These are phyloP conservation scores for Ganoderma leucocontextum DNA, from an alignment of 1,284 basidiomycete species.

Conservation along the genomic window DNA sequence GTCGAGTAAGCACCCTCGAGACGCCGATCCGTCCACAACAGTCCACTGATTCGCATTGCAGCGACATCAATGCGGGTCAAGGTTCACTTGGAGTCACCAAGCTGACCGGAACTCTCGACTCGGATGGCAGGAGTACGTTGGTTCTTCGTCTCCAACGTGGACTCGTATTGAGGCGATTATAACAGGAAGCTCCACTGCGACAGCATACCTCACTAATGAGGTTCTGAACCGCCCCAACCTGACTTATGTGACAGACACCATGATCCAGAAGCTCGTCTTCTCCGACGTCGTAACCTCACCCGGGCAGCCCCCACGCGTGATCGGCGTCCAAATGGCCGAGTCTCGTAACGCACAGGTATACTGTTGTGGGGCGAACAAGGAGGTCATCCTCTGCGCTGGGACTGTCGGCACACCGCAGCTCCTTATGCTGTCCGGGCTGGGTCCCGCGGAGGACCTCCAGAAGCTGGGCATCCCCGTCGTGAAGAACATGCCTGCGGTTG, in stretches of 20 bases:
- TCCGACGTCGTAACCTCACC: slow-evolving; percentile 9
- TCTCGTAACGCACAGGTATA: slow-evolving; percentile 33
- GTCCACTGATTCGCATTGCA: slow-evolving; percentile 16
- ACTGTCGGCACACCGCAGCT: slow-evolving; percentile 54
- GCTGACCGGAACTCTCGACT: slow-evolving; percentile 40
- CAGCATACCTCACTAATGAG: slow-evolving; percentile 47
- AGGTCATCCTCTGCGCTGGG: slow-evolving; percentile 54
- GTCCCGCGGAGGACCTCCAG: slow-evolving; percentile 47
- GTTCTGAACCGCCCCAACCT: slow-evolving; percentile 50
- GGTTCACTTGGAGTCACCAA: slow-evolving; percentile 39
- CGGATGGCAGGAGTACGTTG: slow-evolving; percentile 42
- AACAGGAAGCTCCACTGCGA: slow-evolving; percentile 47
- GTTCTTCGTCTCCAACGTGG: background rate
- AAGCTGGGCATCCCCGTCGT: slow-evolving; percentile 48
- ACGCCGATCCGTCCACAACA: background rate
- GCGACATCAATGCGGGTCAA: slow-evolving; percentile 41
- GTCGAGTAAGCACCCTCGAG: slow-evolving; percentile 30
- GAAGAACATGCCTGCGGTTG: slow-evolving; percentile 51
- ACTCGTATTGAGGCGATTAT: background rate
- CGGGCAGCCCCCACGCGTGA: slow-evolving; percentile 29
- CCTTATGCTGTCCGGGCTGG: slow-evolving; percentile 59
- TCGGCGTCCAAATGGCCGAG: slow-evolving; percentile 44
- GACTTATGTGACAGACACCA: slow-evolving; percentile 46
- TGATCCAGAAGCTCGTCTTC: slow-evolving; percentile 41
- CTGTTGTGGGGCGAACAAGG: slow-evolving; percentile 42